Conservation (phyloP, 495 filamentous ascomycete species). For the Aspergillus bertholletiae region DNA sequence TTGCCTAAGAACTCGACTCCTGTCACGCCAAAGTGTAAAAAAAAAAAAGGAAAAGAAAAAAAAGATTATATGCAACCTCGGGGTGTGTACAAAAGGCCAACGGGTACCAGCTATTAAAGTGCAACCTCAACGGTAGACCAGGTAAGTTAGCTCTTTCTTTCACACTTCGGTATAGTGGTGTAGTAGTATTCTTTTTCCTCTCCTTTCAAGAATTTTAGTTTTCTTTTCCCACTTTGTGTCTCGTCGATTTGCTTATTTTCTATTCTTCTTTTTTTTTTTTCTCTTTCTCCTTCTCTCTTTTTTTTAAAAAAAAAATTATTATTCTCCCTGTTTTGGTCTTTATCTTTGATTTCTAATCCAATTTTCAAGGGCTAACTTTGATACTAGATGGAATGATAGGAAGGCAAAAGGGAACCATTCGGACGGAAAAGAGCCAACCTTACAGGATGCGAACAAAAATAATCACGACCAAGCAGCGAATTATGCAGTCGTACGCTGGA, state of each 20-base stretch:
- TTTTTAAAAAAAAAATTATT: constrained; percentile 3
- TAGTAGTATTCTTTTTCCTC: not conserved
- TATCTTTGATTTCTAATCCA: constrained; percentile 2
- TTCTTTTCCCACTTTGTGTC: not conserved
- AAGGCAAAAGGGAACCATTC: not conserved
- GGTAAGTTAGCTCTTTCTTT: constrained; percentile 6
- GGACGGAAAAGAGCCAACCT: not conserved
- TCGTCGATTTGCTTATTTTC: not conserved
- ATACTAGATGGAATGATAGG: not conserved
- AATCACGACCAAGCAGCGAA: constrained; percentile 9
- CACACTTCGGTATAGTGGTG: not conserved
- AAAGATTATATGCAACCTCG: constrained; percentile 17
- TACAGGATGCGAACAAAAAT: constrained; percentile 7
- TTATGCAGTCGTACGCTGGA: constrained; percentile 14
- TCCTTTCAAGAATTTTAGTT: constrained; percentile 4
- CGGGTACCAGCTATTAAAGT: constrained; percentile 11
- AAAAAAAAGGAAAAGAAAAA: not conserved
- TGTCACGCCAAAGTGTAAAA: constrained; percentile 12
- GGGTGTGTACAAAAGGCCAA: constrained; percentile 22
- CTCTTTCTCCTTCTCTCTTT: constrained; percentile 1
- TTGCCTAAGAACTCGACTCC: constrained; percentile 13
- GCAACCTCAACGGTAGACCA: constrained; percentile 9
- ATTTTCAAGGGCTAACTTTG: too few species aligned
- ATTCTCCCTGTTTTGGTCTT: not conserved
- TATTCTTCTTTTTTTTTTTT: not conserved